Base-by-base conservation (phyloP, 1,284 basidiomycete genomes). In the Ustilago curta region DNA sequence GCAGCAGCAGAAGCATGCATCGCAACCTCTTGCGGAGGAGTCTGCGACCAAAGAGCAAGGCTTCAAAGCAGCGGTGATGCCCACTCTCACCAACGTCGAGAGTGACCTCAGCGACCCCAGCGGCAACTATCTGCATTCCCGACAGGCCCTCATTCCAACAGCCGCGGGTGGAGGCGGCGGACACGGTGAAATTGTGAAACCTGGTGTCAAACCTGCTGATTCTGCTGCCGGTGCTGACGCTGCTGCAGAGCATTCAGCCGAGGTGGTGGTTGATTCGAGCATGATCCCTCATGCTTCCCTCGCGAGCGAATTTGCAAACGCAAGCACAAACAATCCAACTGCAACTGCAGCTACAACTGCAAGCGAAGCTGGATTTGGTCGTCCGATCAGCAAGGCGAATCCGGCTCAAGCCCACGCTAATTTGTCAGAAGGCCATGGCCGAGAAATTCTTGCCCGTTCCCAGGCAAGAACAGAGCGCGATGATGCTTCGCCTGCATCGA, bases 371-470 rank as follows among this genome's bases (percentile, higher is more conserved):
- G 44, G 52, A 45, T 29, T 14, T 37, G 31, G 25, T 64, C 52
- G 60, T 59, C 52, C 68, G 67, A 70, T 70, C 67, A 61, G 67
- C 67, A 56, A 37, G 39, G 58, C 57, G 53, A 64, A 52, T 39
- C 40, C 51, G 25, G 19, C 25, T 25, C 35, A 27, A 7, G 32
- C n/a, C 19, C 29, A 31, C n/a, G 39, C 48, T 21, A 39, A 23
- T 31, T 29, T 49, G 50, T 29, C 51, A 31, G 52, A 47, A 49
- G 48, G 59, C 65, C 14, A 3, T 37, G 35, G 35, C 12, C 35
- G 16, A 12, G 35, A 37, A 37, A 37, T 37, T 37, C 35, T 27
- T 27, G 27, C 35, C 35, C 16, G 3, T 37, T 37, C 35, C 35
- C 14, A 37, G 35, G 12, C 35, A 37, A 3, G 16, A 14, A 37